Base-by-base conservation (phyloP, 176 grass and related monocot genomes). In the Microstegium vimineum region DNA sequence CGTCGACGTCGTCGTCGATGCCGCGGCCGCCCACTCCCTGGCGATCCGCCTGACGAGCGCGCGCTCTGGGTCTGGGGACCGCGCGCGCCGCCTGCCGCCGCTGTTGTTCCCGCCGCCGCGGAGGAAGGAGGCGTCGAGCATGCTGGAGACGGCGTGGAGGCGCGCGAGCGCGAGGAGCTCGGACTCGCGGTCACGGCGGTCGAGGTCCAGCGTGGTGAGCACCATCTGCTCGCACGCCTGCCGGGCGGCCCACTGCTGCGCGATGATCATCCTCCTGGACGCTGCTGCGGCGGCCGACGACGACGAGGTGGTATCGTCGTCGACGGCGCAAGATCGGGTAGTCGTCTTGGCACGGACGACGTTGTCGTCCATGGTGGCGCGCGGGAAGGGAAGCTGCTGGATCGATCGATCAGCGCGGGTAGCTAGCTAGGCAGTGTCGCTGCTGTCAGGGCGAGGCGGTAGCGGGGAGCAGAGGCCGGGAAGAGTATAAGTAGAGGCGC, bases 101-200 rank as follows among this genome's bases (percentile, higher is more conserved):
- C 15, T n/a, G n/a, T 12, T 45, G 1, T 3, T 6, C 49, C 34
- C 71, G 10, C n/a, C 32, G 15, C 42, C 85, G 41, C 47, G 82
- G 46, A 92, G 87, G 71, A 90, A 92, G 54, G 93, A 92, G 13
- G 93, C 90, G 79, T 97, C 90, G 47, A 97, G 92, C 90, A 92
- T 97, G n/a, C n/a, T n/a, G 78, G 95, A 94, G 35, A 94, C 95
- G 71, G 95, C 91, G 84, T 97, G 95, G 70, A 97, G 92, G 41
- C 89, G 88, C 20, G 92, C 95, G 10, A 97, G 90, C 22, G 95
- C 95, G 22, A 97, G 73, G 27, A 97, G 92, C 90, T 97, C 95
- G 3, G 90, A 90, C 66, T 97, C 92, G 59, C 95, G 90, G 82
- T 94, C 90, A 5, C 94, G 92, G 23, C 90, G 86, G 23, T 94